Base-by-base conservation (phyloP, 805 yeast species). In the Nakazawaea wickerhamii region DNA sequence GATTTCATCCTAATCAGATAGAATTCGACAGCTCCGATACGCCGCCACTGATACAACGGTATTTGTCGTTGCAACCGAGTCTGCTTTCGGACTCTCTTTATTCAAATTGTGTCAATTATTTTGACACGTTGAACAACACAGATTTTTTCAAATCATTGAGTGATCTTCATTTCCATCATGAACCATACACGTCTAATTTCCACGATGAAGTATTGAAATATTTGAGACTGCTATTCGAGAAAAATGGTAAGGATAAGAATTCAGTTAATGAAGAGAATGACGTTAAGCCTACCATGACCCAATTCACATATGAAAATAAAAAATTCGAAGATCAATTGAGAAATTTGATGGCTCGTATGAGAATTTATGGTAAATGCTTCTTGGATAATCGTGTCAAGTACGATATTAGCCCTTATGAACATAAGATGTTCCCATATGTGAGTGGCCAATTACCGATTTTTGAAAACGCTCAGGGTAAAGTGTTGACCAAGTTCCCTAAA, bases 401-500 rank as follows among this genome's bases (percentile, higher is more conserved):
- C 19, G 30, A 35, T 11, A 21, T 14, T 14, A 14, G 11, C 4
- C 17, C 30, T 1, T 36, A 30, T 18, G 46, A 43, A 20, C 28
- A 52, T 5, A 44, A 55, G 21, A 48, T 70, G 14, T 70, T 68
- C 45, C 70, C 68, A 1, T 72, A 74, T 73, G 50, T 72, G 30
- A 55, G 69, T 1, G 60, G 59, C 27, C 41, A 54, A 25, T 55
- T 55, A 22, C 77, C 78, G 5, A 50, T 54, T 8, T 70, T 59
- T 49, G 60, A 60, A 32, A 53, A 63, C 36, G 69, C 60, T 56
- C 59, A 63, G 4, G 36, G 40, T 19, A 10, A 32, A 14, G 6
- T 13, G 6, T 27, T 30, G 18, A 13, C 13, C 14, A n/a, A 28
- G n/a, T 35, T 41, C 14, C 44, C 44, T 17, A 36, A 4, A 18